Base-by-base conservation (phyloP, 257 asterid genomes). In the Jaltomata sinuosa region DNA sequence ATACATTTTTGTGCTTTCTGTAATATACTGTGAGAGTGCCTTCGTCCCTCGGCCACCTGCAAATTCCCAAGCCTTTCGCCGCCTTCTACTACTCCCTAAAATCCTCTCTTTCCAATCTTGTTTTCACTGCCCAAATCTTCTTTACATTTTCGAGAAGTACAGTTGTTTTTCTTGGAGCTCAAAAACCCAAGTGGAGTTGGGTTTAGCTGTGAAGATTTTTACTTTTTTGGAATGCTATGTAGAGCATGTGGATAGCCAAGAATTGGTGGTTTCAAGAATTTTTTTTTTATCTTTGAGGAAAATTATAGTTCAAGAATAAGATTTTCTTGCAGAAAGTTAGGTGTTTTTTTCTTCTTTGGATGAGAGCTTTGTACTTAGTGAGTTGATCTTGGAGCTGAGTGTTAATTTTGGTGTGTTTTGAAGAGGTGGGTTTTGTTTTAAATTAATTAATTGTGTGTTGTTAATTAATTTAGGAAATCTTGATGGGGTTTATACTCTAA, bases 161-260 rank as follows among this genome's bases (percentile, higher is more conserved):
- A 80, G 81, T 79, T 82, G 76, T 85, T 82, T 36, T 50, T n/a
- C 87, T 87, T 87, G 93, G 92, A 91, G 89, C 92, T 92, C 85
- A 83, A 87, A 91, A 88, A 80, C 59, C 88, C 87, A 85, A 84
- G 87, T 84, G 85, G 91, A 15, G 9, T 61, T 61, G 40, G 40
- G 36, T 25, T 22, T 91, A 84, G 90, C 85, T 87, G 86, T 84
- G 87, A 90, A 88, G 85, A 87, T 82, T 85, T 32, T 31, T 69
- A 83, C 87, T 85, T 86, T 85, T 55, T 67, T 11, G 85, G 86
- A 85, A 85, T 83, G 84, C 81, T 76, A 88, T 71, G 80, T 49
- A 61, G 85, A 85, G 85, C 96, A 89, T 93, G 88, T 93, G 97
- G 91, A 85, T 83, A 86, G 54, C 86, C 87, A 83, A 89, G 85